Evolutionary conservation across 768 basidiomycete species (phyloP), one percentile per base, ranked within the genome.

Genomic region (Galerina marginata): DNA sequence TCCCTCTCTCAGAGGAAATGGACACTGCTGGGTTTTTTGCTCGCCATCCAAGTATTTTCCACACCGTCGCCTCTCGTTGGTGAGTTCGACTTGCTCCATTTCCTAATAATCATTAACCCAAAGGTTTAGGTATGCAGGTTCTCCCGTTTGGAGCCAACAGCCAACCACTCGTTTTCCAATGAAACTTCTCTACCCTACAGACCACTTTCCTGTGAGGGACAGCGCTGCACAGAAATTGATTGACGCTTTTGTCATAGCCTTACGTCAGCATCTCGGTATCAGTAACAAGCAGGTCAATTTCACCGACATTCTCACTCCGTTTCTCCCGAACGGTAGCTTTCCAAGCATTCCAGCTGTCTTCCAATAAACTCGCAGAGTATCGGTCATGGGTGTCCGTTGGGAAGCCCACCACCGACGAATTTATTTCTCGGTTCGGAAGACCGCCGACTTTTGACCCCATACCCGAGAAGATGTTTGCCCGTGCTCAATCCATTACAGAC

Each of bases 1-100:
- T 79, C 0, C 73, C 77, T 15, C 62, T 79, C 0, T 72, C 75
- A 33, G 76, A 76, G 55, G 75, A 79, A 57, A 75, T 79, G 75
- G 77, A 78, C 59, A 77, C 76, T 4, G 72, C 69, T 9, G 77
- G 77, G 2, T 74, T 74, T 47, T 78, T 78, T 59, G 65, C 75
- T 33, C 65, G 77, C 15, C 72, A 77, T 56, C 74, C 75, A 20
- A 59, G 47, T 12, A 44, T 76, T 16, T 74, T 78, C 60, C 51
- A 68, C 37, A 66, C 70, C 9, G 62, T 76, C 20, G 71, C 69
- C 3, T 54, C 29, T 39, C 63, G 54, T 25, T 78, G 77, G 77
- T 76, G 45, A 50, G 71, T 62, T 45, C 15, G 29, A 2, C 42
- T 58, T 56, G 58, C 52, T 20, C 9, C 40, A 11, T 39, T 43